Evolutionary conservation across 441 rosid genomes (phyloP), one percentile per base, ranked within the genome.

Genomic region (Breynia disticha): DNA sequence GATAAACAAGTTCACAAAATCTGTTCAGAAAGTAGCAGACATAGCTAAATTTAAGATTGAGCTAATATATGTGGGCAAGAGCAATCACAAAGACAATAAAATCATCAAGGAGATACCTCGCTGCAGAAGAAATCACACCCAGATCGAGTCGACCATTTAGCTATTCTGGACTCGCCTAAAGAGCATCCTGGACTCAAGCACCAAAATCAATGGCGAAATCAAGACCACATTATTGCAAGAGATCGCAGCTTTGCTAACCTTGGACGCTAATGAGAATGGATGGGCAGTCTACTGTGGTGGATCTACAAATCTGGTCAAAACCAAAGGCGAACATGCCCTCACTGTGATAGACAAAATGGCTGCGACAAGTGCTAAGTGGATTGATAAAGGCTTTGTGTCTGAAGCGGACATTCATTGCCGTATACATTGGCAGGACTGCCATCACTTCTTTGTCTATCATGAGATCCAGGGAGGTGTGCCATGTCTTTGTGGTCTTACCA

Each of bases 101-200:
- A 66, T n/a, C 10, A 54, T 18, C 11, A 13, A 5, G 2, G 1
- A 0, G 0, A 47, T 75, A 39, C 17, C 19, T 0, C 13, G 43
- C 0, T 61, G 56, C 18, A 43, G 56, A 1, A 50, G 69, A 0
- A 69, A 77, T 35, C 16, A 53, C 48, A 14, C 38, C 46, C 66
- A 65, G 76, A 46, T 4, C 11, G 59, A 63, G 15, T 14, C 19
- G 18, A 38, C 46, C 13, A 52, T 56, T 21, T 60, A 72, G 72
- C 63, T 50, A 63, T 75, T 72, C 19, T 75, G 80, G 80, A 48
- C 67, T 16, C 66, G 77, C 35, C 41, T 72, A 11, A 76, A 75
- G 53, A 72, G 77, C 80, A 75, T 75, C 71, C 59, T 72, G 21
- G 65, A 64, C 72, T 67, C 74, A 1, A 76, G 13, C 13, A 41